Base-by-base conservation (phyloP, 768 basidiomycete species). In the Collybia sp. region DNA sequence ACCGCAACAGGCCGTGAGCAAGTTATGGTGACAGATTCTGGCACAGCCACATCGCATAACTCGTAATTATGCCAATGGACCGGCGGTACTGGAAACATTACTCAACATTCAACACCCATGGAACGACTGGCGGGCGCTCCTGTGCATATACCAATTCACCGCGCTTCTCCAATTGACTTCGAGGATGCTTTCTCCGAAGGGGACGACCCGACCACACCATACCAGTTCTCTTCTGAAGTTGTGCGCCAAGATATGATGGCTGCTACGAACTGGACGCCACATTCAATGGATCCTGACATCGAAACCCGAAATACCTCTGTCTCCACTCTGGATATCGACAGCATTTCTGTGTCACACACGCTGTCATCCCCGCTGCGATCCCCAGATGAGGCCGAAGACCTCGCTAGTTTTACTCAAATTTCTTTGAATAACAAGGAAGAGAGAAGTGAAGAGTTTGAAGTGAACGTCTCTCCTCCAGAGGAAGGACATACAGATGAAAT, bases 131-230 rank as follows among this genome's bases (percentile, higher is more conserved):
- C 47, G 45, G 33, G 51, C 20, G 38, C 44, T 15, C 50, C 52
- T 18, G 37, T 47, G 33, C 43, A 56, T 18, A 34, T 53, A 11
- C 48, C 53, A 30, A 44, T 57, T 40, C 58, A 57, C 49, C 59
- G 53, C 40, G 55, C 56, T 30, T 54, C 66, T 34, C 47, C 66
- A 1, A 63, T 75, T 44, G 64, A 72, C 51, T 61, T 77, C 34
- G 85, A 88, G 64, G 88, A 89, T 58, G 82, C 83, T 12, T 89
- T 89, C 62, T 72, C 74, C 1, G 80, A 81, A 40, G 68, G 60
- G 9, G 79, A 81, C 8, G 79, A 79, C 47, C 64, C 69, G 34
- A 74, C 76, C 46, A 52, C 66, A 6, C 57, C 59, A 1, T 70
- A 74, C 58, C 70, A 78, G 34, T 85, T 89, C 68, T 78, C 70